These are phyloP conservation scores for Asclepias syriaca DNA, from an alignment of 257 asterid species.

Conservation along the genomic window DNA sequence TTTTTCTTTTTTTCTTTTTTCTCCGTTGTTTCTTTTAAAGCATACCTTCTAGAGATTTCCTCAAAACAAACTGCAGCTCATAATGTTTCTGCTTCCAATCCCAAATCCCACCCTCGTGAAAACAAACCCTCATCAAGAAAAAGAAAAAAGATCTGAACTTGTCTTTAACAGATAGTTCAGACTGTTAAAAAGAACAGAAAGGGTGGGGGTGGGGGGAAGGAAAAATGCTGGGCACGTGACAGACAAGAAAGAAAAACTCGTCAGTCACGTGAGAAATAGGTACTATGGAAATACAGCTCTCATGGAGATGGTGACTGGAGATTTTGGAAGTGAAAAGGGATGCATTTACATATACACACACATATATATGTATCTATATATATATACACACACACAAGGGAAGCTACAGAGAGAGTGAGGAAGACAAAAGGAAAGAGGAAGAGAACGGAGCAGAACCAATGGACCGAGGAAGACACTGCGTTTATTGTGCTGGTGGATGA, in stretches of 20 bases:
- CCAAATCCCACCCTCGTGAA: not conserved
- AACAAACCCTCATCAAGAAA: not conserved
- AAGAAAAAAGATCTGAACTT: not conserved
- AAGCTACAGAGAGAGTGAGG: not conserved
- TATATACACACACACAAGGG: not conserved
- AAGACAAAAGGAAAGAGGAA: not conserved
- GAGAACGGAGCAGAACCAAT: not conserved
- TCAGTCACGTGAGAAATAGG: slow-evolving; percentile 10
- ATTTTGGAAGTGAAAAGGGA: slow-evolving; percentile 7
- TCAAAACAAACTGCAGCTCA: not conserved
- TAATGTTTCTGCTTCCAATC: not conserved
- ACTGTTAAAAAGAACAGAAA: slow-evolving; percentile 7
- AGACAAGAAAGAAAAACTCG: not conserved
- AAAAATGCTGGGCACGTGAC: not conserved
- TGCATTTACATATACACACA: no score
- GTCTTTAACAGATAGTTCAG: not conserved
- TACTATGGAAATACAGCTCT: not conserved
- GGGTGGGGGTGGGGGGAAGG: not conserved
- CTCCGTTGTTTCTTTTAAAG: not conserved
- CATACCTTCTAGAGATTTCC: slow-evolving; percentile 4
- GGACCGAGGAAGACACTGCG: not conserved
- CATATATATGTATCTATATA: no score
- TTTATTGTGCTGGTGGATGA: not conserved
- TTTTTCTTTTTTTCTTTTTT: no score
- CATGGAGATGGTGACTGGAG: slow-evolving; percentile 9